Percentiles rank a stretch among this genome's conserved stretches.
phyloP scores from a whole-genome alignment of 192 early-diverging fungal species.

The Coemansia asiatica region DNA sequence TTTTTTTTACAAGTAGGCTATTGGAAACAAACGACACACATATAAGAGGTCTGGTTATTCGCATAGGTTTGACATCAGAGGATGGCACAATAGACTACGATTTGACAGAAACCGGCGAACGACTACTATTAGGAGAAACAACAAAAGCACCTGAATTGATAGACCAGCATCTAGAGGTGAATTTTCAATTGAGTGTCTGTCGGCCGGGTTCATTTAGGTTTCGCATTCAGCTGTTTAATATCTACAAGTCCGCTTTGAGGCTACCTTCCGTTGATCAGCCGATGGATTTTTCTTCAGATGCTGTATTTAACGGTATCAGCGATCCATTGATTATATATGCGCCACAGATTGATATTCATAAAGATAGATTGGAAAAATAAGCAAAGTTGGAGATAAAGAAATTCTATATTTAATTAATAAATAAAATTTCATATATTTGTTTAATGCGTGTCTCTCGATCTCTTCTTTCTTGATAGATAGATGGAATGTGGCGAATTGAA shows the following conservation, averaged over 20 bases:
- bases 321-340: constrained; percentile 19
- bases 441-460: background rate
- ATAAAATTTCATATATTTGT: background rate
- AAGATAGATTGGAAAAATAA: background rate
- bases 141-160: constrained; percentile 13
- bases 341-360: background rate
- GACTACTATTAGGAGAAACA: constrained; percentile 16
- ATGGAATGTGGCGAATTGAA: background rate
- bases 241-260: constrained; percentile 12
- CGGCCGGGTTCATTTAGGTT: constrained; percentile 30
- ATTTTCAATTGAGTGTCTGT: constrained; percentile 15
- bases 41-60: constrained; percentile 23
- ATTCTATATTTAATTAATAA: background rate
- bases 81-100: constrained; percentile 37
- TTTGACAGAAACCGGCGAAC: constrained; percentile 16
- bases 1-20: constrained; percentile 16
- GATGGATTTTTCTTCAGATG: constrained; percentile 11
- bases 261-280: constrained; percentile 9
- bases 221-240: constrained; percentile 25
- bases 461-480: background rate
- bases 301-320: constrained; percentile 25
- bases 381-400: background rate
- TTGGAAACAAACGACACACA: constrained; percentile 20
- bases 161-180: constrained; percentile 19
- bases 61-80: constrained; percentile 20